Base-by-base conservation (phyloP, 441 rosid genomes). In the Bocquillonia castaneifolia region DNA sequence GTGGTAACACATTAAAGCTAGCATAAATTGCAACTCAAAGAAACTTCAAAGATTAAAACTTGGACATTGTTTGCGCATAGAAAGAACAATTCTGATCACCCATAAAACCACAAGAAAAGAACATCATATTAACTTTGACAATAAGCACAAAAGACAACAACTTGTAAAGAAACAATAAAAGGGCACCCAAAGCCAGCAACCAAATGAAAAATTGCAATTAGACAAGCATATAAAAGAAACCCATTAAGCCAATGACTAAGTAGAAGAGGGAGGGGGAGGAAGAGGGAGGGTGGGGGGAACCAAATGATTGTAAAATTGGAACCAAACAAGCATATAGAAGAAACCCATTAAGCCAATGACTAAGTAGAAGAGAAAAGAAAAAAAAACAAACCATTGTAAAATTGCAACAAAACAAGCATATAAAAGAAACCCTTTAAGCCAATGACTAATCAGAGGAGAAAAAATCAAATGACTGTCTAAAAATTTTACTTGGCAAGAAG, bases 241-340 rank as follows among this genome's bases (percentile, higher is more conserved):
- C 67, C 51, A 26, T 65, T 10, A 23, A 71, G 50, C 26, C 31
- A 47, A 39, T 36, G 59, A 65, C 36, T n/a, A n/a, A n/a, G n/a
- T n/a, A n/a, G n/a, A n/a, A n/a, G n/a, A n/a, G n/a, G n/a, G n/a
- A n/a, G n/a, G n/a, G n/a, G n/a, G n/a, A n/a, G n/a, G n/a, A n/a
- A n/a, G n/a, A n/a, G n/a, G n/a, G n/a, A n/a, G n/a, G n/a, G n/a
- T n/a, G n/a, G n/a, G n/a, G n/a, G n/a, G n/a, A n/a, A n/a, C n/a
- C n/a, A n/a, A n/a, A n/a, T n/a, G n/a, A n/a, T n/a, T n/a, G n/a
- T n/a, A n/a, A n/a, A n/a, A n/a, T n/a, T n/a, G n/a, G n/a, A n/a
- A 14, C 0, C n/a, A 1, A 8, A 23, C 22, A 58, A 62, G 28
- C 2, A 25, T 45, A n/a, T 2, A 9, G 10, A 10, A 26, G 5